These are phyloP conservation scores for Tricharina praecox DNA, from an alignment of 495 filamentous ascomycete genomes.

Conservation along the genomic window DNA sequence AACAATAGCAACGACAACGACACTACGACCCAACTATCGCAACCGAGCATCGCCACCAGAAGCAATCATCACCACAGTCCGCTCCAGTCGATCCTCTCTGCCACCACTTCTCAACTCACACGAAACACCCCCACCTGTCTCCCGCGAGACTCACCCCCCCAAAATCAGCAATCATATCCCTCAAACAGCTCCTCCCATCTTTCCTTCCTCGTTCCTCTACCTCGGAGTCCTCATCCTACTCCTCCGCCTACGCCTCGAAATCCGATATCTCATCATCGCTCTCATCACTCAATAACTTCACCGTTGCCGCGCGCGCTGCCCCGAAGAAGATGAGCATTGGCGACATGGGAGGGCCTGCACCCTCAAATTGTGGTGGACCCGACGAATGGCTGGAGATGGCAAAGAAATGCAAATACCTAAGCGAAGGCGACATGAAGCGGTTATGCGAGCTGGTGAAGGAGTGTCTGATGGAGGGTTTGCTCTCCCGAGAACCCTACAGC, in stretches of 20 bases:
- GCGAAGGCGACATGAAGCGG: conserved; percentile 92
- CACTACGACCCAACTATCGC: too few relatives aligned
- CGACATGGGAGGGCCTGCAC: conserved; percentile 64
- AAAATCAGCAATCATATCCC: conserved; percentile 14
- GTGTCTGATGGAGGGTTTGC: conserved; percentile 82
- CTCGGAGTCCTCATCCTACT: conserved; percentile 6
- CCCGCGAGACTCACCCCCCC: conserved; percentile 6
- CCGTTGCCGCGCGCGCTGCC: background rate
- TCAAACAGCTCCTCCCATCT: conserved; percentile 17
- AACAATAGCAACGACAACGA: too few relatives aligned
- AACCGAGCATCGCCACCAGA: too few relatives aligned
- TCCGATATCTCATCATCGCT: background rate
- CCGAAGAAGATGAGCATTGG: conserved; percentile 31
- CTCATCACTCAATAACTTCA: background rate
- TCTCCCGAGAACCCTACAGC: background rate
- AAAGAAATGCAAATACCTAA: conserved; percentile 90
- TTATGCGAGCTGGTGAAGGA: conserved; percentile 98
- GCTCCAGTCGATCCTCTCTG: too few relatives aligned
- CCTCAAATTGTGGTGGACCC: conserved; percentile 72
- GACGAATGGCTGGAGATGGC: conserved; percentile 93
- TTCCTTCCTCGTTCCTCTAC: conserved; percentile 10
- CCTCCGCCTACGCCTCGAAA: conserved; percentile 3
- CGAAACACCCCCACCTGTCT: too few relatives aligned
- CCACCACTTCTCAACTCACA: too few relatives aligned
- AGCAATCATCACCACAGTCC: too few relatives aligned